Conservation (phyloP, 1,284 basidiomycete species). For the Amylostereum areolatum region DNA sequence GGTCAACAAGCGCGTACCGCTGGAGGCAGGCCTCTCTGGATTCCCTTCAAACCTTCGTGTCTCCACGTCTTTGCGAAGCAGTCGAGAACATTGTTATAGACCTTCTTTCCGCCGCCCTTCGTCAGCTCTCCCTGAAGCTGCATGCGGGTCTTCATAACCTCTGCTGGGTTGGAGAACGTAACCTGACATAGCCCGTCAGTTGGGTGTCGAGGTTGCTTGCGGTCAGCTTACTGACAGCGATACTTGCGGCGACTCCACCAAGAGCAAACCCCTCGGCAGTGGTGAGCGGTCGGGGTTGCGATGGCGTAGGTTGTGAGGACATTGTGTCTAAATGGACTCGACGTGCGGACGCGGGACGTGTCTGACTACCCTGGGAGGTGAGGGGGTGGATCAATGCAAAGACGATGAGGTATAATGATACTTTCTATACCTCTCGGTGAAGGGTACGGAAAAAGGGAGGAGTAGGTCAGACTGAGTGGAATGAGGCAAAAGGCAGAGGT, state of each 20-base stretch:
- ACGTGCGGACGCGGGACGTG: no score
- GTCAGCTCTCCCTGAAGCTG: slow-evolving; percentile 93
- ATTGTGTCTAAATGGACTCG: not conserved
- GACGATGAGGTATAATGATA: not conserved
- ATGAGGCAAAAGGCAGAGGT: no score
- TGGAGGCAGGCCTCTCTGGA: slow-evolving; percentile 87
- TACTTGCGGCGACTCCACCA: slow-evolving; percentile 84
- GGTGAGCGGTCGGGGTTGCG: slow-evolving; percentile 35
- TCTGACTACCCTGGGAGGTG: not conserved
- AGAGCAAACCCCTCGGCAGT: slow-evolving; percentile 78
- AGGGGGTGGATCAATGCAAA: not conserved
- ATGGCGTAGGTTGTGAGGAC: slow-evolving; percentile 5
- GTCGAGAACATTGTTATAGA: slow-evolving; percentile 88
- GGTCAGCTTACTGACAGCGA: slow-evolving; percentile 43
- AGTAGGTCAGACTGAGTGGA: no score
- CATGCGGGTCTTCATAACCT: slow-evolving; percentile 91
- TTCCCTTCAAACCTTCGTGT: slow-evolving; percentile 85
- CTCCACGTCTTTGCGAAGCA: slow-evolving; percentile 86
- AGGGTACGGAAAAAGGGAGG: no score
- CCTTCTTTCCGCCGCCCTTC: slow-evolving; percentile 64
- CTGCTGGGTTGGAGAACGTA: slow-evolving; percentile 80
- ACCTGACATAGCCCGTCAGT: slow-evolving; percentile 41
- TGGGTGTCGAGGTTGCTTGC: not conserved
- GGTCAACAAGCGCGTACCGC: slow-evolving; percentile 56
- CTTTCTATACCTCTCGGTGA: no score